A percentile compares a stretch with the other conserved stretches of the same genome.
These are phyloP conservation scores for Ophiosphaerella korrae DNA, from an alignment of 2,329 filamentous ascomycete genomes.

Conservation along the genomic window DNA sequence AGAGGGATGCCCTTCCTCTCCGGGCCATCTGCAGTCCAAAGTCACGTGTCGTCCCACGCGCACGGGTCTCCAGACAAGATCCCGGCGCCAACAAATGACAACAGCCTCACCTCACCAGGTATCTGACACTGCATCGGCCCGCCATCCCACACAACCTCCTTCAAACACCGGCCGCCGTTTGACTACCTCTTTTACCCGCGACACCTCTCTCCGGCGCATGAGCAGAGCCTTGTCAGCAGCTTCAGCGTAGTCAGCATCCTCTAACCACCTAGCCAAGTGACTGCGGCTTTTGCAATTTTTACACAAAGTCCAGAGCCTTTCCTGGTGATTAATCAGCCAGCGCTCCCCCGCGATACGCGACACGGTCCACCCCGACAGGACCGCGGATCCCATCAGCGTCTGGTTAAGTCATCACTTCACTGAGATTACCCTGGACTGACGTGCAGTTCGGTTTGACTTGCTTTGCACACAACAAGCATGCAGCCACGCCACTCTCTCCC, in stretches of 20 bases:
- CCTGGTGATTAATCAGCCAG: constrained; percentile 6
- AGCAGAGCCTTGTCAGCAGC: constrained; percentile 14
- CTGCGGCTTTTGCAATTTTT: constrained; percentile 19
- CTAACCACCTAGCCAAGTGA: not conserved
- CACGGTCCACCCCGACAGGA: constrained; percentile 4
- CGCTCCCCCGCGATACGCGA: constrained; percentile 11
- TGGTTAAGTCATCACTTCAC: constrained; percentile 29
- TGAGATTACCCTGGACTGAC: constrained; percentile 22
- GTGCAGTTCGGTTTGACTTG: constrained; percentile 4
- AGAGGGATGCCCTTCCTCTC: too few relatives aligned
- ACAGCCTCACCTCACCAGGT: constrained; percentile 11
- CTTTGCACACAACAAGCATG: constrained; percentile 25
- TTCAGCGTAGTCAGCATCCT: constrained; percentile 13
- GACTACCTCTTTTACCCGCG: constrained; percentile 7
- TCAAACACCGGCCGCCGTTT: constrained; percentile 20
- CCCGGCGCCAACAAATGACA: constrained; percentile 23
- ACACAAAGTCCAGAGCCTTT: constrained; percentile 7
- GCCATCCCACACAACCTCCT: constrained; percentile 24
- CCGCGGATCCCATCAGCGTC: constrained; percentile 17
- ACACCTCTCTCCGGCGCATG: constrained; percentile 5
- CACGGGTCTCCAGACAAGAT: constrained; percentile 4
- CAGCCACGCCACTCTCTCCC: constrained; percentile 68
- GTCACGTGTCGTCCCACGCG: constrained; percentile 6
- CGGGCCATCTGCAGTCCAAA: constrained; percentile 5
- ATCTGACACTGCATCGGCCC: constrained; percentile 29